Conservation (phyloP, 352 stramenopile genomes). For the Phytopythium chamaehyphon region DNA sequence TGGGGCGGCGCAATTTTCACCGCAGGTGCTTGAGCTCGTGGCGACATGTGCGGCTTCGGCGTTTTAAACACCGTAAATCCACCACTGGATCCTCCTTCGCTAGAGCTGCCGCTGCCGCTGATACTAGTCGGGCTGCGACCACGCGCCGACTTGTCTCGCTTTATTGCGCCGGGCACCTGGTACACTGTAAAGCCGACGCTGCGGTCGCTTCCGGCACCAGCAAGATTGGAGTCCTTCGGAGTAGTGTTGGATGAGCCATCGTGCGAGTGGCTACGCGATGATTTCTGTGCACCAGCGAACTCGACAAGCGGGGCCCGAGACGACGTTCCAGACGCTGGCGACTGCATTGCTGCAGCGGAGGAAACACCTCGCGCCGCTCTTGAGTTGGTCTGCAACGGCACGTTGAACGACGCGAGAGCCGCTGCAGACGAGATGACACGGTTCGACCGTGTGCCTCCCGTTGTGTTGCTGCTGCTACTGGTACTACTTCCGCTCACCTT, state of each 20-base stretch:
- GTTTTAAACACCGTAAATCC: background rate
- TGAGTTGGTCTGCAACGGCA: background rate
- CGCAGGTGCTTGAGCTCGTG: background rate
- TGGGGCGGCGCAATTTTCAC: background rate
- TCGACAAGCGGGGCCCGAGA: background rate
- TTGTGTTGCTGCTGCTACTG: background rate
- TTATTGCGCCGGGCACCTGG: background rate
- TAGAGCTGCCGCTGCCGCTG: conserved; percentile 2
- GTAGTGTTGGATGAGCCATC: background rate
- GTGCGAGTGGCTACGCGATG: conserved; percentile 1
- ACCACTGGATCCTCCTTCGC: background rate
- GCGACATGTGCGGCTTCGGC: background rate
- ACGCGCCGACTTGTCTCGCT: background rate
- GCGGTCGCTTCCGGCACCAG: background rate
- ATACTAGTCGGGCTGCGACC: conserved; percentile 7
- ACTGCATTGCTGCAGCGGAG: background rate
- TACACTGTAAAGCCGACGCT: conserved; percentile 4
- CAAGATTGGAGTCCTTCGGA: background rate
- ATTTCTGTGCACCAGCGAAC: background rate
- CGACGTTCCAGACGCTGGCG: background rate
- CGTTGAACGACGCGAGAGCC: background rate
- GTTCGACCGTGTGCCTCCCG: background rate
- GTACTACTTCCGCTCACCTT: background rate
- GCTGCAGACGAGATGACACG: conserved; percentile 2
- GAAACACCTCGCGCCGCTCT: background rate